These are phyloP conservation scores for Auriculariales sp. DNA, from an alignment of 768 basidiomycete genomes.

Conservation along the genomic window DNA sequence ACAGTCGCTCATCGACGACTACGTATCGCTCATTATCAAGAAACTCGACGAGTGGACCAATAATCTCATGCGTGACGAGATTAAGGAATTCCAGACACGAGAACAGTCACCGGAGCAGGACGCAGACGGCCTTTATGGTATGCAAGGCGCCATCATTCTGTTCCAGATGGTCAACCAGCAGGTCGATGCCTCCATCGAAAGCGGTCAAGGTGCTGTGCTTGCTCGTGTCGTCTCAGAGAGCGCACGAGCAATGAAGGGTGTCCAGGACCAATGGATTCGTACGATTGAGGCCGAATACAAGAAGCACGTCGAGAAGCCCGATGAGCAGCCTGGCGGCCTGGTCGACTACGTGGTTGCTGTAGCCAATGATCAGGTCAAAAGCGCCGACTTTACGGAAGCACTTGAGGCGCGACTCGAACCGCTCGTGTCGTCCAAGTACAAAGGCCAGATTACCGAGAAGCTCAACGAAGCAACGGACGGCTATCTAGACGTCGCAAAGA, in stretches of 20 bases:
- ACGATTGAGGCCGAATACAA: slow-evolving; percentile 74
- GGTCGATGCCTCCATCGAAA: slow-evolving; percentile 87
- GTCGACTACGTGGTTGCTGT: slow-evolving; percentile 94
- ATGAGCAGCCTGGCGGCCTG: slow-evolving; percentile 74
- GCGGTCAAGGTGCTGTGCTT: slow-evolving; percentile 86
- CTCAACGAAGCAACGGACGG: slow-evolving; percentile 97
- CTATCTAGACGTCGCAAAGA: slow-evolving; percentile 95
- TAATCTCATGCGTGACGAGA: slow-evolving; percentile 87
- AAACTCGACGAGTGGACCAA: slow-evolving; percentile 96
- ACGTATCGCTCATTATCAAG: slow-evolving; percentile 79
- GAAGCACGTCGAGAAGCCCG: slow-evolving; percentile 76
- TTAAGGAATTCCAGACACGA: slow-evolving; percentile 69
- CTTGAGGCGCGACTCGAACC: slow-evolving; percentile 76
- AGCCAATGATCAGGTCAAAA: slow-evolving; percentile 95
- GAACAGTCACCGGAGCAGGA: slow-evolving; percentile 80
- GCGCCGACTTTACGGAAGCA: slow-evolving; percentile 84
- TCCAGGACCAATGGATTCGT: slow-evolving; percentile 80
- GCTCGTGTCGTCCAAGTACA: slow-evolving; percentile 87
- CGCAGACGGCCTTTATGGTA: slow-evolving; percentile 78
- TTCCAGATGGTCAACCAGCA: slow-evolving; percentile 99
- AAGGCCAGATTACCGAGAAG: slow-evolving; percentile 62
- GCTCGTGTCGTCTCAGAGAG: slow-evolving; percentile 80
- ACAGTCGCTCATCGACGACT: slow-evolving; percentile 86
- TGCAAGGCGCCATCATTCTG: slow-evolving; percentile 84
- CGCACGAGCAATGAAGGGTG: slow-evolving; percentile 76